Conservation (phyloP, 2,329 filamentous ascomycete genomes). For the Clarireedia paspali region DNA sequence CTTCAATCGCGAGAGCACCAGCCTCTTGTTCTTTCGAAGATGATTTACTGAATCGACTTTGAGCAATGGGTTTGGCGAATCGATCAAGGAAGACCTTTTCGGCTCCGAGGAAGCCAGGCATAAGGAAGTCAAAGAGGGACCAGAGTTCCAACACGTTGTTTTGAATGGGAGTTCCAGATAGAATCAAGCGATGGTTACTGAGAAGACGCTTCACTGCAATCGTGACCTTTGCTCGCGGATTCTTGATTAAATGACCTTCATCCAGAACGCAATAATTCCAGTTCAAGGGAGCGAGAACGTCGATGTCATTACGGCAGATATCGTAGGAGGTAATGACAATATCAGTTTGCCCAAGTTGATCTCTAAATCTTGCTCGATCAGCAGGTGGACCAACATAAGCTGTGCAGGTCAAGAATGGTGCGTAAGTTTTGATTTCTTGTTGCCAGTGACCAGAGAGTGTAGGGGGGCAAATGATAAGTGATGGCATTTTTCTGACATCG, state of each 20-base stretch:
- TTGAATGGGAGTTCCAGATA: constrained; percentile 95
- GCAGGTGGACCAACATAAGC: constrained; percentile 85
- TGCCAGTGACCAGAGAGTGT: constrained; percentile 98
- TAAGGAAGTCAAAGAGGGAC: constrained; percentile 97
- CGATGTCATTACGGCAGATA: constrained; percentile 92
- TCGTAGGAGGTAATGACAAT: constrained; percentile 98
- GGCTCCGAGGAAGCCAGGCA: constrained; percentile 93
- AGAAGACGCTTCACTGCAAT: constrained; percentile 81
- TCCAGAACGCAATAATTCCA: constrained; percentile 99
- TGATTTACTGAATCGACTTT: constrained; percentile 90
- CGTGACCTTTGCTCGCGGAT: constrained; percentile 93
- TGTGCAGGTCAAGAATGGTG: constrained; percentile 82
- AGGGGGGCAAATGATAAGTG: constrained; percentile 90
- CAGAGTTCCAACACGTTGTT: constrained; percentile 96
- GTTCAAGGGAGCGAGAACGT: constrained; percentile 70
- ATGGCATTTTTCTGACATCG: constrained; percentile 75
- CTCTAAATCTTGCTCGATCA: constrained; percentile 66
- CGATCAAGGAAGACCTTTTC: constrained; percentile 94
- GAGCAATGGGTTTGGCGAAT: constrained; percentile 83
- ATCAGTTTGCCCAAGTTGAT: constrained; percentile 68
- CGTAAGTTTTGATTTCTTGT: constrained; percentile 92
- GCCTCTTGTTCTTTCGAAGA: constrained; percentile 98
- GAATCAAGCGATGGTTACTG: constrained; percentile 91
- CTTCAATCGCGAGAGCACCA: constrained; percentile 91
- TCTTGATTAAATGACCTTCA: constrained; percentile 97